Evolutionary conservation across 83 land plant species (phyloP), one percentile per base, ranked within the genome.

Genomic region (Picea abies): DNA sequence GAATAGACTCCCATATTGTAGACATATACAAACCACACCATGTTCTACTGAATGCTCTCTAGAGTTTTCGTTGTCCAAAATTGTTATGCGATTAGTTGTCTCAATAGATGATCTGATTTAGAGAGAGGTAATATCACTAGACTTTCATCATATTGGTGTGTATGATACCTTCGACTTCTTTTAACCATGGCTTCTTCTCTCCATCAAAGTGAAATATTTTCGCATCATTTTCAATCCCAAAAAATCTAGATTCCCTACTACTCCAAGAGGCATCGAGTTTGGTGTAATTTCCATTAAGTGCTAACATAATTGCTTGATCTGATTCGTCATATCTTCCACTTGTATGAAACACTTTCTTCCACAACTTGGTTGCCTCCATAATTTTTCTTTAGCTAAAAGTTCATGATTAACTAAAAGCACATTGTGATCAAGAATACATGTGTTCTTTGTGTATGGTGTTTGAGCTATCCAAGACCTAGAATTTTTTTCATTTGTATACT

Each of bases 191-290:
- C 1, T 29, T 32, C 61, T 80, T 85, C 89, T 64, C 85, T 32
- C 87, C 90, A 85, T 88, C 87, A 77, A 75, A 88, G 4, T 39
- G 83, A 60, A 83, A 49, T 20, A 76, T 70, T 62, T 85, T 85
- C 4, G 61, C 65, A 60, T 65, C 81, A 15, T 41, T 60, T 11
- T 17, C 61, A 60, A 3, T 68, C 47, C 66, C 37, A 17, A 2
- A 26, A 41, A 72, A 72, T 19, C 25, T 47, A 8, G 86, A 52
- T 39, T 63, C 67, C 17, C 56, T 56, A 32, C 78, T 35, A 60
- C 58, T 80, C 90, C 90, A 88, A n/a, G 83, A 29, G 60, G 60
- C 12, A 62, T 83, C 78, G 58, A 87, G 84, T 82, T 79, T 84
- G 49, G 49, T 63, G 79, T 82, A 79, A 79, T 80, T 84, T 10